Evolutionary conservation across 306 rosid genomes (phyloP).

Genomic region (Quercus variabilis): DNA sequence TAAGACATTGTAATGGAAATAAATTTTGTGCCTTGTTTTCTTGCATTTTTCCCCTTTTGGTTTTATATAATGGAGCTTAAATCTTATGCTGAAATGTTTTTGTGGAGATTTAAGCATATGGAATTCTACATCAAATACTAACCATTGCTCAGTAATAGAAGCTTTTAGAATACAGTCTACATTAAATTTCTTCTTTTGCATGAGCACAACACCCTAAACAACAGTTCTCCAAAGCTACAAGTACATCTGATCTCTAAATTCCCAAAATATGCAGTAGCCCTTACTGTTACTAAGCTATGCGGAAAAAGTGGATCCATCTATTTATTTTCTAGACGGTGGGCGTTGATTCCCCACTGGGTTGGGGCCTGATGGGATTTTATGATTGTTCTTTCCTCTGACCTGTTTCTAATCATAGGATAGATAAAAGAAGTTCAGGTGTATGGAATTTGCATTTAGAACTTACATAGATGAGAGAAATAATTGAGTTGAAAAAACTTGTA

Average conservation of each 20-base stretch:
- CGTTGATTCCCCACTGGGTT: constrained; percentile 79
- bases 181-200: constrained; percentile 41
- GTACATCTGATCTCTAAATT: constrained; percentile 14
- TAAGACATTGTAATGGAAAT: neutral
- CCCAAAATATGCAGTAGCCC: constrained; percentile 17
- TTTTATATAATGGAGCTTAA: neutral
- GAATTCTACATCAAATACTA: neutral
- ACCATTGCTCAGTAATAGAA: constrained; percentile 1
- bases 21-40: neutral
- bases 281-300: constrained; percentile 17
- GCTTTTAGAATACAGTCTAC: constrained; percentile 22
- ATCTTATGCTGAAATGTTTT: neutral
- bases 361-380: constrained; percentile 67
- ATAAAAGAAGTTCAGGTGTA: neutral
- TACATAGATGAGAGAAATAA: neutral
- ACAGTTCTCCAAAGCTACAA: constrained; percentile 24
- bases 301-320: constrained; percentile 14
- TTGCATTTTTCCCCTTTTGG: neutral
- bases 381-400: constrained; percentile 49
- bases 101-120: neutral
- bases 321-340: constrained; percentile 56
- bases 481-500: neutral
- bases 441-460: neutral
- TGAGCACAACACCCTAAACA: constrained; percentile 32
- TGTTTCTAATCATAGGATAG: constrained; percentile 18